Percentiles rank a stretch among this genome's conserved stretches.
Conservation (phyloP, 208 protist genomes). For the Acanthamoeba culbertsoni region DNA sequence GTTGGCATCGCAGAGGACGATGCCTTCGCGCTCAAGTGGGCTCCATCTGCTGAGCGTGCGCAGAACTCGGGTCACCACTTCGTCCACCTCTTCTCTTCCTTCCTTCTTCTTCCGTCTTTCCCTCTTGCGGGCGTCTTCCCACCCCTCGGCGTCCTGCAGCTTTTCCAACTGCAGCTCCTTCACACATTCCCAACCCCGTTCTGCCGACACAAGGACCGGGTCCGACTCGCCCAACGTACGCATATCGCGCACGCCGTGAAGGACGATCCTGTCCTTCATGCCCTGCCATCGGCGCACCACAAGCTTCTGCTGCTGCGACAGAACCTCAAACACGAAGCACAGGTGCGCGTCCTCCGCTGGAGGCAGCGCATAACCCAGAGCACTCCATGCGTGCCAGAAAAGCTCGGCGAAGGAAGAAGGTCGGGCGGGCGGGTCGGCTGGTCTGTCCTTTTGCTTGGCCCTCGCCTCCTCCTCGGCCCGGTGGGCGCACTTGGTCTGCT, state of each 20-base stretch:
- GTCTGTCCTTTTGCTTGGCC: neutral
- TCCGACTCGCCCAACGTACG: neutral
- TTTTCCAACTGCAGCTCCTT: neutral
- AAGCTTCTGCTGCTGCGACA: neutral
- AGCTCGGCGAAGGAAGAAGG: neutral
- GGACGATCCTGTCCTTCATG: neutral
- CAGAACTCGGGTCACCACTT: neutral
- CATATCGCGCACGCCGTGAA: neutral
- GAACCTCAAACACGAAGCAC: slow-evolving; percentile 3
- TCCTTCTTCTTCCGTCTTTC: neutral
- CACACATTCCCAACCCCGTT: neutral
- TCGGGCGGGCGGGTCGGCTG: neutral
- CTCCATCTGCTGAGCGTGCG: neutral
- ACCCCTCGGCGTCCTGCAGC: neutral
- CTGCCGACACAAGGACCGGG: neutral
- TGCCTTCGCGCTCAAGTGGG: neutral
- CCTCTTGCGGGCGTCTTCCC: neutral
- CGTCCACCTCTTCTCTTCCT: neutral
- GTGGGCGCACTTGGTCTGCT: neutral
- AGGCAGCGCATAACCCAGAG: neutral
- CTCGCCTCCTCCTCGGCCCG: slow-evolving; percentile 2
- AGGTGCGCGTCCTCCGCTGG: neutral
- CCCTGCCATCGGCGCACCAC: neutral
- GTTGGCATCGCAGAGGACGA: neutral
- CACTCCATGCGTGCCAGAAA: neutral